phyloP scores from a whole-genome alignment of 352 stramenopile species.

The Phytophthora sp. region DNA sequence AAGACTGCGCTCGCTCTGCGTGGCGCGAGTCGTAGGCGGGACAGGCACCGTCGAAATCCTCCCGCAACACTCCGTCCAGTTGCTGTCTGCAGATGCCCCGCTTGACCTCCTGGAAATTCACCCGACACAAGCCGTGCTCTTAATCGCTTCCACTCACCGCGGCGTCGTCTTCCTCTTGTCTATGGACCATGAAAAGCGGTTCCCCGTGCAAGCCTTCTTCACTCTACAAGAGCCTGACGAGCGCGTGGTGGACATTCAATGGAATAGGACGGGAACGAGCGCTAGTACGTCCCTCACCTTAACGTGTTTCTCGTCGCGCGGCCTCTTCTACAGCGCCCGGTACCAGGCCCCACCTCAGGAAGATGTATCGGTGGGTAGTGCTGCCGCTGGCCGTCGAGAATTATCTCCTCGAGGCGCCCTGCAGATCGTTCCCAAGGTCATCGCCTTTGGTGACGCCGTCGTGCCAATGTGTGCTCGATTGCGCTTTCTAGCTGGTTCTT shows the following conservation, averaged over 20 bases:
- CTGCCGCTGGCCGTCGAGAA: slow-evolving; percentile 19
- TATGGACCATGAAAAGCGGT: slow-evolving; percentile 76
- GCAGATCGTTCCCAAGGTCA: slow-evolving; percentile 46
- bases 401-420: slow-evolving; percentile 24
- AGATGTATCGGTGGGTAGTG: slow-evolving; percentile 27
- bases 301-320: slow-evolving; percentile 60
- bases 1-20: slow-evolving; percentile 60
- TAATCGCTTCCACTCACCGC: slow-evolving; percentile 61
- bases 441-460: slow-evolving; percentile 56
- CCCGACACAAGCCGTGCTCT: slow-evolving; percentile 53
- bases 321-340: slow-evolving; percentile 55
- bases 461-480: slow-evolving; percentile 44
- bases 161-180: slow-evolving; percentile 61
- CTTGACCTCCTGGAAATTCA: slow-evolving; percentile 72
- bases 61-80: slow-evolving; percentile 66
- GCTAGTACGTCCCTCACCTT: slow-evolving; percentile 51
- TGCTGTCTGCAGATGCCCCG: slow-evolving; percentile 34
- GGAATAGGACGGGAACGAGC: slow-evolving; percentile 42
- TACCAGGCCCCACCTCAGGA: slow-evolving; percentile 38
- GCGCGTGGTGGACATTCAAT: slow-evolving; percentile 61
- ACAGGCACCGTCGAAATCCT: slow-evolving; percentile 58
- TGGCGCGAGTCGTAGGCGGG: slow-evolving; percentile 56
- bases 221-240: slow-evolving; percentile 46
- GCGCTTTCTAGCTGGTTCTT: slow-evolving; percentile 52
- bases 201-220: slow-evolving; percentile 64